These are phyloP conservation scores for Cytospora leucostoma DNA, from an alignment of 2,329 filamentous ascomycete species.

Conservation along the genomic window DNA sequence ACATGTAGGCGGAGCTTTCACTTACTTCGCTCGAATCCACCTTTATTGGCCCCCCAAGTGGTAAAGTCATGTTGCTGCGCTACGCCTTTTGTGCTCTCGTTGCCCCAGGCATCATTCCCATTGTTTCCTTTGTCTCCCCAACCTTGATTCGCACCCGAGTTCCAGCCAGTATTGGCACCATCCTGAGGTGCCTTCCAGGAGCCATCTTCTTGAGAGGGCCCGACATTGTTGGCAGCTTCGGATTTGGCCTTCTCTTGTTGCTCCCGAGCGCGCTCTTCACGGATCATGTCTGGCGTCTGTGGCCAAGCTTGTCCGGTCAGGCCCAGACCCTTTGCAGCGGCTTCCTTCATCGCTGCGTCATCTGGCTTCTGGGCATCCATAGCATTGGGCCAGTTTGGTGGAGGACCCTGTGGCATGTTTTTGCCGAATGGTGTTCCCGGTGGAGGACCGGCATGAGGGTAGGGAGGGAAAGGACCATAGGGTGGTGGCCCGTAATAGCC, in stretches of 20 bases:
- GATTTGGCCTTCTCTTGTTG: constrained; percentile 1
- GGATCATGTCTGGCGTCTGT: constrained; percentile 2
- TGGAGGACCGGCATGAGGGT: constrained; percentile 5
- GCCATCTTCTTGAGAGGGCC: background rate
- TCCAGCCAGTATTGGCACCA: background rate
- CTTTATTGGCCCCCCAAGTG: constrained; percentile 1
- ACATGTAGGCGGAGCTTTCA: background rate
- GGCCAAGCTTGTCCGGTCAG: constrained; percentile 12
- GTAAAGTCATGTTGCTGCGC: background rate
- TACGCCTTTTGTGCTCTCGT: background rate
- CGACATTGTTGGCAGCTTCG: constrained; percentile 19
- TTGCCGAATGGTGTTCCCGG: constrained; percentile 3
- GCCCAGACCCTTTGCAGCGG: constrained; percentile 11
- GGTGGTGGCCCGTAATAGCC: background rate
- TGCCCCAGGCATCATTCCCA: background rate
- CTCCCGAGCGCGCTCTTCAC: background rate
- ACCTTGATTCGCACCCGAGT: constrained; percentile 4
- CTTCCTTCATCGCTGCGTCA: constrained; percentile 3
- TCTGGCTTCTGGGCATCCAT: background rate
- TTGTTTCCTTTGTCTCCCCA: constrained; percentile 5
- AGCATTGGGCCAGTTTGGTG: background rate
- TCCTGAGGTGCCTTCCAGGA: background rate
- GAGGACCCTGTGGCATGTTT: background rate
- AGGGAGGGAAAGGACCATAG: constrained; percentile 5
- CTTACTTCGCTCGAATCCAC: constrained; percentile 15